Evolutionary conservation across 345 rosid species (phyloP).

Genomic region (Pistacia integerrima): DNA sequence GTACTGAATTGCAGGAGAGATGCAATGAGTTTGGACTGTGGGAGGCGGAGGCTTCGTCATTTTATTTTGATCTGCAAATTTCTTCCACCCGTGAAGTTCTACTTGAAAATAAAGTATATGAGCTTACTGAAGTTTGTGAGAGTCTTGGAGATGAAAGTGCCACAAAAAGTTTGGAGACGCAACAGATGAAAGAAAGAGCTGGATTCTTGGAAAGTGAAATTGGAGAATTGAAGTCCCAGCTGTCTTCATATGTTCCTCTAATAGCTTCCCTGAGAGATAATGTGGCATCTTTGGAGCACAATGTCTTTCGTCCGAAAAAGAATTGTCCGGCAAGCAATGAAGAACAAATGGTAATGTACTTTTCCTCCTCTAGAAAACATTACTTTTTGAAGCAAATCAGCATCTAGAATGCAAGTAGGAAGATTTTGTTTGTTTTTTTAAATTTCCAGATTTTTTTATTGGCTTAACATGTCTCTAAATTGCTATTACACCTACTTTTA

Average conservation of each 20-base stretch:
- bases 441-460: background rate
- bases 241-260: constrained; percentile 60
- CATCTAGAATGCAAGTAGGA: background rate
- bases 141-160: constrained; percentile 51
- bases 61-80: constrained; percentile 82
- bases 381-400: constrained; percentile 8
- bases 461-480: background rate
- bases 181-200: constrained; percentile 65
- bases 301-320: constrained; percentile 35
- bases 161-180: constrained; percentile 44
- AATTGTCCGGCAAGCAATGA: constrained; percentile 14
- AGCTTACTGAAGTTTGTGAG: constrained; percentile 53
- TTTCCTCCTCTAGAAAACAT: background rate
- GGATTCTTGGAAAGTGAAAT: constrained; percentile 59
- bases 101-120: constrained; percentile 61
- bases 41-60: constrained; percentile 89
- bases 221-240: constrained; percentile 52
- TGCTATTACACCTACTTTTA: background rate
- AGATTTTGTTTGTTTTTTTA: background rate
- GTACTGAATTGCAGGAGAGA: constrained; percentile 76
- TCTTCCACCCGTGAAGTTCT: constrained; percentile 71
- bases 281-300: constrained; percentile 57
- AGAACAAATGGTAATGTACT: constrained; percentile 36
- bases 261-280: constrained; percentile 55
- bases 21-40: constrained; percentile 79